phyloP scores from a whole-genome alignment of 139 green algal species.

The Tetradesmus obliquus region DNA sequence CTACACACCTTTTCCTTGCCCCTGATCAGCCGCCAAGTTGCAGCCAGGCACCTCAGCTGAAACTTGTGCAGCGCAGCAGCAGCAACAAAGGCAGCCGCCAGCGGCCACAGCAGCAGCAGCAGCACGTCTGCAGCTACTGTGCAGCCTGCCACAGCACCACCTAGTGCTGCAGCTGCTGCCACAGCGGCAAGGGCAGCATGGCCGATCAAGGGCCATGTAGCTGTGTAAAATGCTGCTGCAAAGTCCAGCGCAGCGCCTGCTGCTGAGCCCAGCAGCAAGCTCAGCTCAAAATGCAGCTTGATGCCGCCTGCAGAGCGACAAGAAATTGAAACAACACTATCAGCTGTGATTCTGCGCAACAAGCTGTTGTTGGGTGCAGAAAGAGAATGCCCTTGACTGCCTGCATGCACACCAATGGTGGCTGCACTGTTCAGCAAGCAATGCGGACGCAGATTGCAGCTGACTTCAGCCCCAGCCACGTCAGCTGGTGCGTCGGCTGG shows the following conservation, averaged over 20 bases:
- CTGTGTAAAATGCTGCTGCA: neutral
- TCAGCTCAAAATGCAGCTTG: conserved; percentile 66
- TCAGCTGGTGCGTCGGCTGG: too few relatives aligned
- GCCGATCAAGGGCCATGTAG: neutral
- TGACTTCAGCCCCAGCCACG: too few relatives aligned
- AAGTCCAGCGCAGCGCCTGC: neutral
- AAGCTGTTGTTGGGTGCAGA: neutral
- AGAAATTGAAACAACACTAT: neutral
- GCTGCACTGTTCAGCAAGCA: too few relatives aligned
- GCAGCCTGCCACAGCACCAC: conserved; percentile 33
- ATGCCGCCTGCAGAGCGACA: conserved; percentile 45
- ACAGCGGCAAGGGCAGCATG: neutral
- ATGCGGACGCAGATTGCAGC: too few relatives aligned
- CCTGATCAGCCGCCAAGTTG: conserved; percentile 55
- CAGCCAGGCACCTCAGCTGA: conserved; percentile 43
- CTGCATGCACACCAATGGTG: too few relatives aligned
- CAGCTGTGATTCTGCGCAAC: neutral
- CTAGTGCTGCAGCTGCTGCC: neutral
- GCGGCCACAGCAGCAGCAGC: conserved; percentile 23
- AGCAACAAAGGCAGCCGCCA: conserved; percentile 24
- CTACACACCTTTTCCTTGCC: conserved; percentile 18
- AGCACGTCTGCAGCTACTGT: conserved; percentile 47
- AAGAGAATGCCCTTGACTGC: too few relatives aligned
- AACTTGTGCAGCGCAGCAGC: conserved; percentile 9
- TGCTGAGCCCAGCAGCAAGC: conserved; percentile 41